Percentiles rank a stretch among this genome's conserved stretches.
Evolutionary conservation across 2,329 filamentous ascomycete genomes (phyloP).

Genomic region (Sporothrix curviconia): DNA sequence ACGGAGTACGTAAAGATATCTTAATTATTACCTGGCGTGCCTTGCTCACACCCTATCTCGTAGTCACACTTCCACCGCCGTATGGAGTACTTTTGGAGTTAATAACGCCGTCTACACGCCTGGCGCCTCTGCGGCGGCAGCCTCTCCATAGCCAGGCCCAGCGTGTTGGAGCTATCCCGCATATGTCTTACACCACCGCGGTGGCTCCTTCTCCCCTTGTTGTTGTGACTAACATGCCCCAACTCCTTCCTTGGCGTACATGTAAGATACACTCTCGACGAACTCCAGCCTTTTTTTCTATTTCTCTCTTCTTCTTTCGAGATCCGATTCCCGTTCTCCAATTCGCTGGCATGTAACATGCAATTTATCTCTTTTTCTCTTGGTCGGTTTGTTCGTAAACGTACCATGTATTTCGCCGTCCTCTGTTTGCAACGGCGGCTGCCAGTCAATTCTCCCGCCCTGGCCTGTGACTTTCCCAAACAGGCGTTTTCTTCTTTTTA

Average conservation of each 20-base stretch:
- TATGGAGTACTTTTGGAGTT: too few relatives aligned
- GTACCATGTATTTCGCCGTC: too few relatives aligned
- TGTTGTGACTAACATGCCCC: slow-evolving; percentile 4
- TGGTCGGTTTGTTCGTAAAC: neutral
- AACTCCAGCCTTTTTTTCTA: neutral
- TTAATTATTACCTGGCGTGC: too few relatives aligned
- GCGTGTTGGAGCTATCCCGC: neutral
- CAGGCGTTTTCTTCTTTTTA: neutral
- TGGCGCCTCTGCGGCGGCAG: slow-evolving; percentile 6
- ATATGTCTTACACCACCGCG: neutral
- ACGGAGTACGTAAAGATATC: too few relatives aligned
- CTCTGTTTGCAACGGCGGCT: too few relatives aligned
- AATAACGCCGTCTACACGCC: neutral
- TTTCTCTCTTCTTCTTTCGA: neutral
- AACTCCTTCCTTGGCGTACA: neutral
- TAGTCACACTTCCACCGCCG: too few relatives aligned
- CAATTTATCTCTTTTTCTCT: neutral
- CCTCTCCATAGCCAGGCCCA: neutral
- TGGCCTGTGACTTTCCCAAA: neutral
- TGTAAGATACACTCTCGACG: too few relatives aligned
- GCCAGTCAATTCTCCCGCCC: neutral
- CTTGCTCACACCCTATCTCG: too few relatives aligned
- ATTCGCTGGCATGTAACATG: too few relatives aligned
- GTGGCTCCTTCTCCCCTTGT: neutral
- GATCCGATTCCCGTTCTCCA: too few relatives aligned